phyloP scores from a whole-genome alignment of 768 basidiomycete genomes.

The Tylopilus cervinicoccineus region DNA sequence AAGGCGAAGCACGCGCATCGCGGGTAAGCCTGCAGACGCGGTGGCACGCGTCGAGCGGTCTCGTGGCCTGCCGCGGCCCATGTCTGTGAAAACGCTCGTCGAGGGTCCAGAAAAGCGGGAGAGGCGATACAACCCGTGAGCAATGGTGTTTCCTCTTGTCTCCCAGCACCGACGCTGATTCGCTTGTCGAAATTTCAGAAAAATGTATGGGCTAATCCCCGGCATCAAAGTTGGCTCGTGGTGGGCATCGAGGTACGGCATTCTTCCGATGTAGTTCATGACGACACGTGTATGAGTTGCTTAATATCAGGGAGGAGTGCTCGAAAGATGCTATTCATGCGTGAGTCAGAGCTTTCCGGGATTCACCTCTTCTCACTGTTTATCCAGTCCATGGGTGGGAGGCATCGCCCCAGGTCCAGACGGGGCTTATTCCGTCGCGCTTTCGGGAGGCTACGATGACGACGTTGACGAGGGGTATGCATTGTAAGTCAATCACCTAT shows the following conservation, averaged over 20 bases:
- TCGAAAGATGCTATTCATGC: slow-evolving; percentile 81
- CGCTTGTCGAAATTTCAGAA: slow-evolving; percentile 39
- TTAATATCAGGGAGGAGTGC: slow-evolving; percentile 47
- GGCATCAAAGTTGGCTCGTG: slow-evolving; percentile 75
- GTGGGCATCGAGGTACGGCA: slow-evolving; percentile 66
- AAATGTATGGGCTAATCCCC: slow-evolving; percentile 77
- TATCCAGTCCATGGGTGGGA: slow-evolving; percentile 69
- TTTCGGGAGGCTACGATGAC: slow-evolving; percentile 88
- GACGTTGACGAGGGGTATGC: slow-evolving; percentile 79
- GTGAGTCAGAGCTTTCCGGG: slow-evolving; percentile 41
- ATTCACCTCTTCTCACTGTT: not conserved
- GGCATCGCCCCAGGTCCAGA: slow-evolving; percentile 61
- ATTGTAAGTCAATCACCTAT: slow-evolving; percentile 52
- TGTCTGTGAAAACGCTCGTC: slow-evolving; percentile 38
- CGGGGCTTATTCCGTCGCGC: slow-evolving; percentile 81
- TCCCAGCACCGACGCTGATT: slow-evolving; percentile 19
- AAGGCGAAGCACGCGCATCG: slow-evolving; percentile 67
- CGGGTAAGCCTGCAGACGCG: slow-evolving; percentile 55
- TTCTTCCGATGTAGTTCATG: not conserved
- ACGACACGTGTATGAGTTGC: not conserved
- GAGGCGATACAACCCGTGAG: slow-evolving; percentile 34
- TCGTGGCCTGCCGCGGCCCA: slow-evolving; percentile 32
- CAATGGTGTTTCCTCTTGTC: not conserved
- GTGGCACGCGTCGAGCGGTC: slow-evolving; percentile 33
- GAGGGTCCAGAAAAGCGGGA: slow-evolving; percentile 27